Percentiles rank a stretch among this genome's conserved stretches.
Conservation (phyloP, 352 stramenopile species). For the Plasmopara viticola region DNA sequence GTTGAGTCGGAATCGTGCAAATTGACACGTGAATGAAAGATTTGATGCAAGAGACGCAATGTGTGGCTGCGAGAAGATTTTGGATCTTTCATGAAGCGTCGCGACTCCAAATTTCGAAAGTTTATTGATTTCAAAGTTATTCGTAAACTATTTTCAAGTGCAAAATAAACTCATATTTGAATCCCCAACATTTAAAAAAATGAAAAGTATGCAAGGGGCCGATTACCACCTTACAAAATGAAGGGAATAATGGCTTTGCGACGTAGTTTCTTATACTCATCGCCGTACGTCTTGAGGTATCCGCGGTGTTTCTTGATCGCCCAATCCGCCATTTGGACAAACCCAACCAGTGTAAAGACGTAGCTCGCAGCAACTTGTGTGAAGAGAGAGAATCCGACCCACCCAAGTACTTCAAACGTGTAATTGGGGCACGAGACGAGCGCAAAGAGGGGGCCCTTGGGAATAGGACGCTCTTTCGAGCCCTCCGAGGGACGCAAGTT, state of each 20-base stretch:
- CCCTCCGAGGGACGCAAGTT: slow-evolving; percentile 72
- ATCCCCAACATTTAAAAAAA: too few relatives aligned
- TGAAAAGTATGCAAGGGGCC: too few relatives aligned
- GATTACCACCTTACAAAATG: slow-evolving; percentile 45
- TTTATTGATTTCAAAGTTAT: too few relatives aligned
- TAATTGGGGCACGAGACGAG: slow-evolving; percentile 89
- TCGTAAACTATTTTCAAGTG: too few relatives aligned
- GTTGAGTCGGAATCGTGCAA: too few relatives aligned
- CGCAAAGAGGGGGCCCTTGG: slow-evolving; percentile 69
- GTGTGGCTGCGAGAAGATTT: background rate
- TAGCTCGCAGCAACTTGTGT: slow-evolving; percentile 80
- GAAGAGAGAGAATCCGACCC: slow-evolving; percentile 84
- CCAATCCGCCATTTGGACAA: slow-evolving; percentile 88
- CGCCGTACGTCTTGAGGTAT: slow-evolving; percentile 83
- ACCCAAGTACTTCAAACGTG: slow-evolving; percentile 85
- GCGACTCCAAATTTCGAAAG: background rate
- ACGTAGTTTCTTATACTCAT: slow-evolving; percentile 84
- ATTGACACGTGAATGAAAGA: background rate
- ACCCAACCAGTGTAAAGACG: slow-evolving; percentile 80
- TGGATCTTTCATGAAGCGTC: background rate
- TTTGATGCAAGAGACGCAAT: background rate
- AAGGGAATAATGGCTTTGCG: slow-evolving; percentile 84
- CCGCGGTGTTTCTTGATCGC: slow-evolving; percentile 83
- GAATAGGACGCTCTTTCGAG: slow-evolving; percentile 62
- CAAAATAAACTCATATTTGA: too few relatives aligned